Conservation (phyloP, 2,329 filamentous ascomycete species). For the Cladophialophora yegresii region DNA sequence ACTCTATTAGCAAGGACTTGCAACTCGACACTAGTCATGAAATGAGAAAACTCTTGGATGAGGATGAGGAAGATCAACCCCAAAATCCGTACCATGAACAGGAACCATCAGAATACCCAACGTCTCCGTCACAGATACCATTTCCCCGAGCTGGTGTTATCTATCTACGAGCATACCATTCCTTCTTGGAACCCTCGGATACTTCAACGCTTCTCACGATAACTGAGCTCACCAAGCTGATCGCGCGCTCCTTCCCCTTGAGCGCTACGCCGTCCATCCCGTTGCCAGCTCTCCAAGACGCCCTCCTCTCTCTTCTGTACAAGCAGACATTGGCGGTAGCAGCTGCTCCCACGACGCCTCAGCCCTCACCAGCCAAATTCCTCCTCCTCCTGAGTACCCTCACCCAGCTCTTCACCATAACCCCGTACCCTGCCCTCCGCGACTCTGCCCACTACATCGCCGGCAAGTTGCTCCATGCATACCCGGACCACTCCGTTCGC, state of each 20-base stretch:
- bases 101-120: slow-evolving; percentile 36
- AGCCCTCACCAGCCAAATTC: slow-evolving; percentile 29
- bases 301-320: slow-evolving; percentile 31
- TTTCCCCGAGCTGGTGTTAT: slow-evolving; percentile 33
- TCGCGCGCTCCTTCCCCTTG: slow-evolving; percentile 28
- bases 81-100: slow-evolving; percentile 18
- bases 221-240: slow-evolving; percentile 28
- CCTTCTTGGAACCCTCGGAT: slow-evolving; percentile 20
- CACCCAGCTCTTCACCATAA: slow-evolving; percentile 34
- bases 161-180: slow-evolving; percentile 28
- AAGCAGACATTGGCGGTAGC: slow-evolving; percentile 15
- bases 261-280: slow-evolving; percentile 28
- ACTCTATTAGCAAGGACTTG: slow-evolving; percentile 22
- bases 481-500: slow-evolving; percentile 27
- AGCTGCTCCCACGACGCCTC: slow-evolving; percentile 13
- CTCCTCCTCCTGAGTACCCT: slow-evolving; percentile 31
- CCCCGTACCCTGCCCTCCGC: slow-evolving; percentile 30
- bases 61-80: slow-evolving; percentile 16
- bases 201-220: slow-evolving; percentile 17
- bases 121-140: slow-evolving; percentile 35
- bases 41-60: slow-evolving; percentile 24
- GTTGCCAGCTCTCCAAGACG: slow-evolving; percentile 26
- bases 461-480: slow-evolving; percentile 32
- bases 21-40: slow-evolving; percentile 22
- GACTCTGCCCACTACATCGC: slow-evolving; percentile 34